phyloP scores from a whole-genome alignment of 768 basidiomycete species.

The Fomitopsis serialis region DNA sequence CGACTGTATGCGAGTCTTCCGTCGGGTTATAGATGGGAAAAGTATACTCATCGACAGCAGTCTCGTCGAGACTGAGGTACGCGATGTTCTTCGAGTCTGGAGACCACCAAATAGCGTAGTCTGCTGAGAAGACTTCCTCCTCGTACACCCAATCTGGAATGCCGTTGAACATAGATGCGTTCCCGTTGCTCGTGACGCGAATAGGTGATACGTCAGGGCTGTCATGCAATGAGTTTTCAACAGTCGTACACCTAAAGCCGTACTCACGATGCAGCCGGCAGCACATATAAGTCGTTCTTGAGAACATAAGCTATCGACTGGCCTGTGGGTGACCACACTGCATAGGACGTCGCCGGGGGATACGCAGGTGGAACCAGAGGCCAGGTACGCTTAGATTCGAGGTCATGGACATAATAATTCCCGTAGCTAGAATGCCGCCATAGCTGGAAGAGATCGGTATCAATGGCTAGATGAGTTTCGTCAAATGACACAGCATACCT shows the following conservation, averaged over 20 bases:
- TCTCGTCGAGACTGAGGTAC: conserved; percentile 86
- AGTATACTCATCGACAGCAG: conserved; percentile 76
- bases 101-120: conserved; percentile 88
- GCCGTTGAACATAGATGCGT: conserved; percentile 84
- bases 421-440: conserved; percentile 91
- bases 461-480: not conserved
- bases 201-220: conserved; percentile 42
- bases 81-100: conserved; percentile 74
- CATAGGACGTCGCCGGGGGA: conserved; percentile 73
- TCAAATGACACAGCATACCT: conserved; percentile 39
- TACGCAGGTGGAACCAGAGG: conserved; percentile 63
- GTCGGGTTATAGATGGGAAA: conserved; percentile 93
- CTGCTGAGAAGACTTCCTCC: conserved; percentile 75
- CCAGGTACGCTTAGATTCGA: conserved; percentile 61
- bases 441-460: conserved; percentile 47
- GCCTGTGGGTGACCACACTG: conserved; percentile 82
- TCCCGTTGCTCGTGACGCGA: conserved; percentile 78
- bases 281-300: conserved; percentile 84
- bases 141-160: conserved; percentile 98
- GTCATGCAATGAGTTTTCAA: not conserved
- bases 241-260: not conserved
- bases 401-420: conserved; percentile 89
- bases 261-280: conserved; percentile 59
- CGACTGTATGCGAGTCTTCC: conserved; percentile 56
- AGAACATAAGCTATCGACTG: conserved; percentile 84